Evolutionary conservation across 306 rosid species (phyloP).

Genomic region (Crataegus laevigata): DNA sequence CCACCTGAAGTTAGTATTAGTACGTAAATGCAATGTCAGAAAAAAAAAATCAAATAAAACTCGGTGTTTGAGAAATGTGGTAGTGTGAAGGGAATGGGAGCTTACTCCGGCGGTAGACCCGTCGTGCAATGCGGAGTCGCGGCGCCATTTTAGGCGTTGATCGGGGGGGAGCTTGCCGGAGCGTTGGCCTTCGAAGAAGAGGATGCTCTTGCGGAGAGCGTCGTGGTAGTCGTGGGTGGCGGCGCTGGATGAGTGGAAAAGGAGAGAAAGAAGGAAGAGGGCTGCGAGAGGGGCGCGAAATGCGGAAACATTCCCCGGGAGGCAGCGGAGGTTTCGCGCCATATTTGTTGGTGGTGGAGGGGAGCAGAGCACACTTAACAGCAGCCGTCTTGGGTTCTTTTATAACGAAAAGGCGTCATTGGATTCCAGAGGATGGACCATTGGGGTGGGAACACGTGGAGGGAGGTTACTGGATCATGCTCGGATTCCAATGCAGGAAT

Average conservation of each 20-base stretch:
- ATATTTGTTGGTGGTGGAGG: slow-evolving; percentile 8
- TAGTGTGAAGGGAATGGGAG: too few relatives aligned
- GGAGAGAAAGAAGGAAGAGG: slow-evolving; percentile 35
- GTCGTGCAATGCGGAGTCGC: slow-evolving; percentile 77
- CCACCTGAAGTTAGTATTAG: slow-evolving; percentile 39
- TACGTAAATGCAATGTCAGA: slow-evolving; percentile 6
- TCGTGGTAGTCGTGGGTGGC: slow-evolving; percentile 60
- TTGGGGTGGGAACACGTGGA: slow-evolving; percentile 37
- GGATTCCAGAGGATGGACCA: slow-evolving; percentile 60
- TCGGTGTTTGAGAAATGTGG: background rate
- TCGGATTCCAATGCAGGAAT: slow-evolving; percentile 43
- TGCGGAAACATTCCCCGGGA: slow-evolving; percentile 9
- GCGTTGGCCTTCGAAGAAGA: slow-evolving; percentile 99
- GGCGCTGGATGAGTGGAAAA: slow-evolving; percentile 19
- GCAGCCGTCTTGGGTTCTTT: slow-evolving; percentile 24
- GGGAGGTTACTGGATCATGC: slow-evolving; percentile 10
- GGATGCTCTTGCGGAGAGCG: slow-evolving; percentile 81
- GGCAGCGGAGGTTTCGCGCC: slow-evolving; percentile 34
- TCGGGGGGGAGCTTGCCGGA: slow-evolving; percentile 77
- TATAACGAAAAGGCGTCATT: slow-evolving; percentile 54
- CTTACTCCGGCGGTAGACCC: slow-evolving; percentile 73
- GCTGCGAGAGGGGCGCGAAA: slow-evolving; percentile 26
- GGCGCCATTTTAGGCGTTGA: slow-evolving; percentile 91
- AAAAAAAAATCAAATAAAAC: background rate
- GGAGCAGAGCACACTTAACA: background rate